A percentile compares a stretch with the other conserved stretches of the same genome.
These are phyloP conservation scores for Ascochyta viciae-villosae DNA, from an alignment of 2,329 filamentous ascomycete species.

Conservation along the genomic window DNA sequence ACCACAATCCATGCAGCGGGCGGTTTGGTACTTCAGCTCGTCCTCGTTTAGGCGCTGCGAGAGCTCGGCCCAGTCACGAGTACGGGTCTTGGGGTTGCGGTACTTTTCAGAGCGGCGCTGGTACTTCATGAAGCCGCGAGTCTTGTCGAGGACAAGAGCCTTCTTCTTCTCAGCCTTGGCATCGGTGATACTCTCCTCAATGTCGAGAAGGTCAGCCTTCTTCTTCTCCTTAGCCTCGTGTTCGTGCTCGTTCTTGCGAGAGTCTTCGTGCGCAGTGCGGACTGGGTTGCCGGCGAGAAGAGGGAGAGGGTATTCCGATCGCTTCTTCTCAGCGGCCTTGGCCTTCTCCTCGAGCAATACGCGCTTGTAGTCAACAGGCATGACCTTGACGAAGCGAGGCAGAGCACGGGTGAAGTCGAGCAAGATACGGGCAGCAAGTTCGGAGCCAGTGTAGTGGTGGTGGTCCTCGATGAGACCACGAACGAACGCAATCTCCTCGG, in stretches of 20 bases:
- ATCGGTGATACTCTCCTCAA: constrained; percentile 90
- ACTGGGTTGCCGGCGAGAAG: constrained; percentile 72
- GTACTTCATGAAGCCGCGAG: constrained; percentile 97
- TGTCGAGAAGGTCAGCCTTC: constrained; percentile 75
- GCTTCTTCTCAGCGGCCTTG: constrained; percentile 85
- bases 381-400: constrained; percentile 88
- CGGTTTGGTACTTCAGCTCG: constrained; percentile 94
- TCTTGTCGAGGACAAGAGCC: constrained; percentile 95
- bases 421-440: constrained; percentile 88
- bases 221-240: constrained; percentile 70
- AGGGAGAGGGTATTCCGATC: constrained; percentile 81
- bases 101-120: constrained; percentile 93
- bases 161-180: constrained; percentile 87
- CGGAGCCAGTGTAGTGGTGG: constrained; percentile 96
- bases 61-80: constrained; percentile 92
- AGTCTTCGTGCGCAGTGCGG: constrained; percentile 60
- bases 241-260: constrained; percentile 62
- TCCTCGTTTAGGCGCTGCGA: constrained; percentile 88
- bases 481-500: constrained; percentile 85
- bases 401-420: constrained; percentile 95
- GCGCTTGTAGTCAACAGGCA: constrained; percentile 95
- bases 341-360: constrained; percentile 84
- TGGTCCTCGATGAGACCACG: constrained; percentile 94
- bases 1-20: constrained; percentile 98
- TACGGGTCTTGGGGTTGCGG: constrained; percentile 80